Base-by-base conservation (phyloP, 2,329 filamentous ascomycete genomes). In the Diplocarpon mali region DNA sequence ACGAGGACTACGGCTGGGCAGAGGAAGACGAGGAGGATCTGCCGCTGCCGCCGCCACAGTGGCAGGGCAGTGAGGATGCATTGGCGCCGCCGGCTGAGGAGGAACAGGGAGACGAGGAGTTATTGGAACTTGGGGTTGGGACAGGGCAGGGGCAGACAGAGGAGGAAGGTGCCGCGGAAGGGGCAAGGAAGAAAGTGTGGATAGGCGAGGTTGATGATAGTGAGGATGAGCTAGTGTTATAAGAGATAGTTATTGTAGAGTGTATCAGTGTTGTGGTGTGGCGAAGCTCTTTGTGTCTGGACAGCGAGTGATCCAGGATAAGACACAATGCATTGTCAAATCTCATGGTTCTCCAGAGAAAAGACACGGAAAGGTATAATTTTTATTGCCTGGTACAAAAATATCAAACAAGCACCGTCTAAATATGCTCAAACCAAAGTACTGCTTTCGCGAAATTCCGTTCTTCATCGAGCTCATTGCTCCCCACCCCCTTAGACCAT, bases 1-100 rank as follows among this genome's bases (percentile, higher is more conserved):
- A 82, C 47, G 81, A 85, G 51, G 77, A 84, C 56, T 85, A 85
- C 56, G 81, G 80, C 12, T 87, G 82, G 82, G 73, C 73, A 32
- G 75, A 83, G 42, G 74, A 77, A 36, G 78, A 81, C 54, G 79
- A 82, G 45, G 72, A 74, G 44, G 69, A 72, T 40, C 65, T 79
- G 54, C 76, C 77, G 10, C 66, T 65, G 3, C 72, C 72, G 62
- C 76, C 76, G n/a, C 75, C 76, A 8, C 77, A 81, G 59, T 80
- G 76, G 75, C 77, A 81, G 62, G 78, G 77, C 15, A 81, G 76
- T 53, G 77, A 82, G 55, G 78, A 81, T 56, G 64, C 80, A 36
- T 64, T 81, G 30, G 65, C 79, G 20, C 52, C 54, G 2, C 42
- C 41, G 7, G n/a, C 37, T 11, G 48, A 45, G 6, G 52, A 44